Evolutionary conservation across 2,329 filamentous ascomycete species (phyloP).

Genomic region (Tolypocladium tundrense): DNA sequence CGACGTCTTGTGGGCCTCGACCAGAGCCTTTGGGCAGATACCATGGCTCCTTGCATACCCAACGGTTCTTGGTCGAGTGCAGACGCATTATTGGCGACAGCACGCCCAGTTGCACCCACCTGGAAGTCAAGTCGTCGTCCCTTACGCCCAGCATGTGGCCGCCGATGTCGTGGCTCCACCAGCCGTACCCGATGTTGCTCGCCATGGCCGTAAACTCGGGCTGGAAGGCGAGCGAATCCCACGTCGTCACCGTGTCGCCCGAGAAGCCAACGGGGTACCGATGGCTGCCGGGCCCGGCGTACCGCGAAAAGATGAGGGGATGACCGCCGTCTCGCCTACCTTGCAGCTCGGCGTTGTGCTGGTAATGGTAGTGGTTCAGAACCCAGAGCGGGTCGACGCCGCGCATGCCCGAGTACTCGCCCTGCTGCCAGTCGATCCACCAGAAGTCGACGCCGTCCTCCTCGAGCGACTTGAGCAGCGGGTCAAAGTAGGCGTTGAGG

Average conservation of each 20-base stretch:
- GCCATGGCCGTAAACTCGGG: conserved; percentile 57
- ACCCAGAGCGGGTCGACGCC: conserved; percentile 55
- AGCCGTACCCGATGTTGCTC: conserved; percentile 57
- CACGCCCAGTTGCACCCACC: conserved; percentile 53
- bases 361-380: conserved; percentile 54
- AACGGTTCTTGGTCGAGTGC: conserved; percentile 47
- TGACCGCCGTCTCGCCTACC: conserved; percentile 19
- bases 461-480: conserved; percentile 46
- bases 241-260: conserved; percentile 48
- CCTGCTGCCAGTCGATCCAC: conserved; percentile 63
- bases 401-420: conserved; percentile 39
- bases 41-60: conserved; percentile 55
- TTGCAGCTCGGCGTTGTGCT: conserved; percentile 34
- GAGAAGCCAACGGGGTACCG: conserved; percentile 57
- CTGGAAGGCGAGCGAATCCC: conserved; percentile 52
- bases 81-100: conserved; percentile 52
- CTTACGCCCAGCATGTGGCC: conserved; percentile 46
- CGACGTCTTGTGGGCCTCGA: conserved; percentile 30
- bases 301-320: conserved; percentile 49
- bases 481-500: conserved; percentile 46
- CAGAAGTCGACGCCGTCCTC: conserved; percentile 50
- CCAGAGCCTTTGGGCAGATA: conserved; percentile 26
- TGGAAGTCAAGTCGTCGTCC: conserved; percentile 46
- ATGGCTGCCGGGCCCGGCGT: conserved; percentile 52
- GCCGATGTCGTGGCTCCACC: conserved; percentile 62